Evolutionary conservation across 257 asterid genomes (phyloP).

Genomic region (Voacanga thouarsii): DNA sequence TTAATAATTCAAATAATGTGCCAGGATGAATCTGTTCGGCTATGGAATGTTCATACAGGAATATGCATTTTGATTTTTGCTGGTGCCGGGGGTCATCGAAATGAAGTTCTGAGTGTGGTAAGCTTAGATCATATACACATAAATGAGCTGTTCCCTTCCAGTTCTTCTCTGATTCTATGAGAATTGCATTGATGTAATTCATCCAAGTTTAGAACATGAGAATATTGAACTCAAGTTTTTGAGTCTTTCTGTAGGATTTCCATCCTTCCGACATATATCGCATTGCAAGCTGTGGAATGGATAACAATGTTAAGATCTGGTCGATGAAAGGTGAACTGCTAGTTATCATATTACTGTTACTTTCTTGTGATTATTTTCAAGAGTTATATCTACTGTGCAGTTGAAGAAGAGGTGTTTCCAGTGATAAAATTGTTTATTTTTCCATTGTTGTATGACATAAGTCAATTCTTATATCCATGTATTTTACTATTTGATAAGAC

Average conservation of each 20-base stretch:
- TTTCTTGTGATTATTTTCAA: not conserved
- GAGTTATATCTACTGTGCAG: too few relatives aligned
- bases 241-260: slow-evolving; percentile 57
- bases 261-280: slow-evolving; percentile 94
- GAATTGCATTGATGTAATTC: not conserved
- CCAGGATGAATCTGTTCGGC: slow-evolving; percentile 97
- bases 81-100: slow-evolving; percentile 99
- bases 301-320: slow-evolving; percentile 95
- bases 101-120: slow-evolving; percentile 99
- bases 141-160: not conserved
- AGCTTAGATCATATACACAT: slow-evolving; percentile 11
- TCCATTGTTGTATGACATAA: not conserved
- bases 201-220: slow-evolving; percentile 2
- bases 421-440: not conserved
- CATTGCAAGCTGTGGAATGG: slow-evolving; percentile 99
- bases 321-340: slow-evolving; percentile 76
- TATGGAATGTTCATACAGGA: slow-evolving; percentile 97
- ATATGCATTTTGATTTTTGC: slow-evolving; percentile 97
- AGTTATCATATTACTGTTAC: not conserved
- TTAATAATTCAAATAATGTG: not conserved
- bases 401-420: not conserved
- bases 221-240: not conserved
- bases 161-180: not conserved
- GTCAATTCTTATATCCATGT: not conserved
- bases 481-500: not conserved